A percentile compares a stretch with the other conserved stretches of the same genome.
Evolutionary conservation across 345 rosid genomes (phyloP).

Genomic region (Schrenkiella parvula): DNA sequence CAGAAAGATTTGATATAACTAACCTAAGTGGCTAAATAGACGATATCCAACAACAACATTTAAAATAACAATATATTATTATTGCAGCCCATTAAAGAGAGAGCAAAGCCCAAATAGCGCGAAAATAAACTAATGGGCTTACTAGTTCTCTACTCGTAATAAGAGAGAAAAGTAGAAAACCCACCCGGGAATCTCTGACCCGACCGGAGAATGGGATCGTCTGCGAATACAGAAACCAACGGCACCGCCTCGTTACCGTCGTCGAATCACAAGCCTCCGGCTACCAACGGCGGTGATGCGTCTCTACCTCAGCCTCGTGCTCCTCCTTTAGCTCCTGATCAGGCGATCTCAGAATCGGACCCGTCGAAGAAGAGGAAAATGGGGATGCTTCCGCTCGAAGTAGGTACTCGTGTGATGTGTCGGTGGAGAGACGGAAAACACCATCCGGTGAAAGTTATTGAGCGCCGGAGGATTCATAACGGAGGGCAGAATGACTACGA

Average conservation of each 20-base stretch:
- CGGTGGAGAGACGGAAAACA: constrained; percentile 95
- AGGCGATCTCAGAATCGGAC: constrained; percentile 43
- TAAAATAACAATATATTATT: not conserved
- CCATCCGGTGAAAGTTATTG: constrained; percentile 95
- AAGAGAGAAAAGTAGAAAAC: not conserved
- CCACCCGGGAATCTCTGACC: constrained; percentile 9
- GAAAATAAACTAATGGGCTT: constrained; percentile 9
- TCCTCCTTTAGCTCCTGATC: constrained; percentile 9
- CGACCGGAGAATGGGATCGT: constrained; percentile 62
- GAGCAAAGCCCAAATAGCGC: not conserved
- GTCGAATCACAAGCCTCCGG: constrained; percentile 36
- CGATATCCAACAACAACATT: not conserved
- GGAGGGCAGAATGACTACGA: constrained; percentile 73
- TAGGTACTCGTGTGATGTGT: constrained; percentile 96
- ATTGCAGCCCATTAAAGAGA: not conserved
- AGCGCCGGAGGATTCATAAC: constrained; percentile 61
- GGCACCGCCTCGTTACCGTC: constrained; percentile 37
- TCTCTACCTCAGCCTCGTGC: not conserved
- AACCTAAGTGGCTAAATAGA: not conserved
- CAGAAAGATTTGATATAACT: no score
- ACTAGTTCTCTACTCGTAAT: not conserved
- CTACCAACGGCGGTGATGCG: constrained; percentile 22
- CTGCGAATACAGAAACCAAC: constrained; percentile 54
- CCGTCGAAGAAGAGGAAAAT: constrained; percentile 57
- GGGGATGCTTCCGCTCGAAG: constrained; percentile 78